phyloP scores from a whole-genome alignment of 768 basidiomycete species.

The Hericium rajendrae region DNA sequence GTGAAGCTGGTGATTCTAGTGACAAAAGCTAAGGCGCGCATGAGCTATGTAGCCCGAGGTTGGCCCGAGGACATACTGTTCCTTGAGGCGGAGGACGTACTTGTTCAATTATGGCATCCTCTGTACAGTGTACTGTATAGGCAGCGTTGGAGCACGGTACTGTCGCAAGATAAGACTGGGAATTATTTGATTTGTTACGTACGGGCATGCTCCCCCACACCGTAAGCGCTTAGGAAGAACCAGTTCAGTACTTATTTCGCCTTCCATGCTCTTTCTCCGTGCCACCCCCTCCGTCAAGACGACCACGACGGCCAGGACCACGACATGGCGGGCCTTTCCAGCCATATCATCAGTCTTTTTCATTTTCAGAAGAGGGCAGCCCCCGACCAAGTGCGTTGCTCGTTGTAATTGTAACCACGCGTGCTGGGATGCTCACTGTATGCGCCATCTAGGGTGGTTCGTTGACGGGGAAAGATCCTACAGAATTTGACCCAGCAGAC shows the following conservation, averaged over 20 bases:
- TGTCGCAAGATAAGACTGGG: too few relatives aligned
- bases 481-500: constrained; percentile 50
- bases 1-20: too few relatives aligned
- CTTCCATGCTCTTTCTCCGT: neutral
- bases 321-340: constrained; percentile 7
- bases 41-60: too few relatives aligned
- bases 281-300: neutral
- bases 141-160: too few relatives aligned
- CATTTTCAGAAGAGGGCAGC: constrained; percentile 3
- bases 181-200: too few relatives aligned
- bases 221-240: too few relatives aligned
- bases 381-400: constrained; percentile 11
- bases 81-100: neutral
- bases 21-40: too few relatives aligned
- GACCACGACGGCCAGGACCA: neutral
- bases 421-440: neutral
- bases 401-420: neutral
- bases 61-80: neutral
- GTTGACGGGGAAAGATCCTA: constrained; percentile 66
- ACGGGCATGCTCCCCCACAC: too few relatives aligned
- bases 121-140: too few relatives aligned
- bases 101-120: neutral
- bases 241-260: neutral
- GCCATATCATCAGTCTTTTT: neutral
- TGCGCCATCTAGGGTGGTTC: constrained; percentile 50